Base-by-base conservation (phyloP, 2,329 filamentous ascomycete species). In the Trichophaea hybrida region DNA sequence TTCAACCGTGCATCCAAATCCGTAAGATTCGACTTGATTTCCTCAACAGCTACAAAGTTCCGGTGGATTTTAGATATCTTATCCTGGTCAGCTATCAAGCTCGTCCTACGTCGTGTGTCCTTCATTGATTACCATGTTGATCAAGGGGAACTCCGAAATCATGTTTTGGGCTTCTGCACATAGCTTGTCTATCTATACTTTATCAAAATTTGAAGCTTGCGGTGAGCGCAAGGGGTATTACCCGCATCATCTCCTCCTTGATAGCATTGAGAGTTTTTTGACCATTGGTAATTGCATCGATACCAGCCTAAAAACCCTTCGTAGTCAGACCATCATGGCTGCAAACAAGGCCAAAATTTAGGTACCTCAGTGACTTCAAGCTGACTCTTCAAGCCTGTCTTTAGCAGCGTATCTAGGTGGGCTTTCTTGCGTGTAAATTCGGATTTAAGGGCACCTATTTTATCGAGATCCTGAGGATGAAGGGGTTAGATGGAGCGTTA, bases 101-200 rank as follows among this genome's bases (percentile, higher is more conserved):
- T 24, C 2, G 13, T 33, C 15, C 53, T 1, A 53, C n/a, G 32
- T n/a, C 50, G 50, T 31, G 31, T 44, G 33, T 38, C 38, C 40
- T 35, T 12, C 10, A n/a, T 54, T 48, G 38, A 57, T 50, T 56
- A 67, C 86, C 62, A 88, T 76, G 72, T 94, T 93, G 77, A 94
- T 93, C 70, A 88, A 88, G 38, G 86, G 85, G 73, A 98, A 97
- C 76, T 98, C 93, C 70, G 86, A 84, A 69, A 98, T 95, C 82
- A 96, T 96, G 71, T 88, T 88, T 76, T 97, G 91, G 58, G 90
- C 90, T 74, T 98, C 94, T 64, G 90, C 89, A 75, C 93, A 98
- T 65, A 98, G 81, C 74, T 88, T 89, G 76, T 98, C 93, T 69
- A 98, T 97, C 66, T 64, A 31, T 48, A 55, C 35, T 56, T 53